Base-by-base conservation (phyloP, 2,329 filamentous ascomycete species). In the Penicillium sp. region DNA sequence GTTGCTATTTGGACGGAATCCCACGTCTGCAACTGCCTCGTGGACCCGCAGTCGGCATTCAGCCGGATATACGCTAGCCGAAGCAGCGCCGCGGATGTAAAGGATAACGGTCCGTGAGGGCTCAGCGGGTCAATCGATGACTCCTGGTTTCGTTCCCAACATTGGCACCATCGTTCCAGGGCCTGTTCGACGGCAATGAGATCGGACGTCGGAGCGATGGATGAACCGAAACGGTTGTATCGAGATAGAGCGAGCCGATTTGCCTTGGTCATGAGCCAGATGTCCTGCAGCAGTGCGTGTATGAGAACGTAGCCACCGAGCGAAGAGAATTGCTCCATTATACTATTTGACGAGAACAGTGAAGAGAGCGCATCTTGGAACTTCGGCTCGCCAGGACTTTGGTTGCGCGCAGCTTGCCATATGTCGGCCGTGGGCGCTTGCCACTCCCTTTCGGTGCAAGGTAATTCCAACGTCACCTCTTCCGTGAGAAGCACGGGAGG, bases 141-240 rank as follows among this genome's bases (percentile, higher is more conserved):
- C 44, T 70, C 67, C 35, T 69, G 64, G 10, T 70, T 70, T 20
- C 61, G 67, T 25, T 69, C 67, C 67, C 67, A 70, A 56, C 61
- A 69, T 50, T 69, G 67, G 24, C 67, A 69, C 67, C 67, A 70
- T 6, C 64, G 61, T 50, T 69, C 67, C 0, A 70, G 53, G 0
- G 67, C 67, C 14, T 69, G 66, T 52, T 70, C 67, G 7, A 68
- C 48, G 0, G 63, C 54, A 1, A 62, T 50, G 0, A 68, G 58
- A 20, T 68, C 63, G 0, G 63, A 46, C 0, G 64, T 56, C 0
- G 63, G 63, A 27, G 65, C 44, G n/a, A 62, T 57, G 2, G 63
- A 56, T 3, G 51, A 48, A 6, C 49, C 33, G 11, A 50, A 41
- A 11, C 60, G 54, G 39, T 54, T 59, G 11, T 54, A 56, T 9